Conservation (phyloP, 805 yeast species). For the Saccharomycopsis babjevae region DNA sequence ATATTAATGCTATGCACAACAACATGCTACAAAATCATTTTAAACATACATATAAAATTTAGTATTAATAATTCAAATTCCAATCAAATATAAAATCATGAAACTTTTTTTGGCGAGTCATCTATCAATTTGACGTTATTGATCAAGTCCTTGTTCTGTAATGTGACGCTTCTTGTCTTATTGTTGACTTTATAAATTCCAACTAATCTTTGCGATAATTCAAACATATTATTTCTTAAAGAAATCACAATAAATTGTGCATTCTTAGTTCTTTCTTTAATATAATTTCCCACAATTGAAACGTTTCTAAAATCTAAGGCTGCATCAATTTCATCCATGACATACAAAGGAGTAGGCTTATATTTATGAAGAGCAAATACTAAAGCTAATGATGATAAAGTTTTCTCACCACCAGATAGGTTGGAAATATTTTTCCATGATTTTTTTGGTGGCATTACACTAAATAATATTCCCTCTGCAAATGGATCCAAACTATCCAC, state of each 20-base stretch:
- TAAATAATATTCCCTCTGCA: slow-evolving; percentile 89
- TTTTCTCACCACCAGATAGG: slow-evolving; percentile 95
- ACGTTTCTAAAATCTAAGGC: slow-evolving; percentile 96
- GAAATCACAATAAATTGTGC: slow-evolving; percentile 97
- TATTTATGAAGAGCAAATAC: slow-evolving; percentile 94
- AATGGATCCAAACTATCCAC: slow-evolving; percentile 97
- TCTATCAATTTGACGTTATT: not conserved
- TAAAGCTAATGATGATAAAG: slow-evolving; percentile 85
- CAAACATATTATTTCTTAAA: slow-evolving; percentile 94
- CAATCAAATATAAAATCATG: not conserved
- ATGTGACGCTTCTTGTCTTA: slow-evolving; percentile 77
- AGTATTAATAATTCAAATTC: not conserved
- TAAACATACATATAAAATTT: not conserved
- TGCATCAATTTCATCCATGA: slow-evolving; percentile 99
- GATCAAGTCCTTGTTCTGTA: slow-evolving; percentile 47
- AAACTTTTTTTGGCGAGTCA: not conserved
- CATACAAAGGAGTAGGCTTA: slow-evolving; percentile 94
- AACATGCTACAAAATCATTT: not conserved
- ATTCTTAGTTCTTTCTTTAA: slow-evolving; percentile 88
- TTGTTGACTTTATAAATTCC: slow-evolving; percentile 92
- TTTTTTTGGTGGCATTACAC: slow-evolving; percentile 99
- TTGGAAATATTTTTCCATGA: slow-evolving; percentile 95
- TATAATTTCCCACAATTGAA: slow-evolving; percentile 94
- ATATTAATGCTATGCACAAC: no score
- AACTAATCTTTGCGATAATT: slow-evolving; percentile 84